Evolutionary conservation across 2,329 filamentous ascomycete species (phyloP), one percentile per base, ranked within the genome.

Genomic region (Harringtonia aguacate): DNA sequence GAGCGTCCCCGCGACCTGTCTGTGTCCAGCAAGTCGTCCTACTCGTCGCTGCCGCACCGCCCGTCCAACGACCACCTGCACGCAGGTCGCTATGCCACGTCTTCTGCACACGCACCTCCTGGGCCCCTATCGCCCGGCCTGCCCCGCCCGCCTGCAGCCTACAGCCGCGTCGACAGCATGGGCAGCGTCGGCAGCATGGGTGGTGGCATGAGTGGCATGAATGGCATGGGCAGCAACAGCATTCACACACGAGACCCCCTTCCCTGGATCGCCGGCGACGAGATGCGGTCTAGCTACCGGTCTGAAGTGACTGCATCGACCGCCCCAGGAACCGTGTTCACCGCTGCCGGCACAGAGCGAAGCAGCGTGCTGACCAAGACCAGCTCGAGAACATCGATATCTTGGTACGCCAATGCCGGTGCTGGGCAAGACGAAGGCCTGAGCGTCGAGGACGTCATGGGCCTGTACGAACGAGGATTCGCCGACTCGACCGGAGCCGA

Each of bases 301-400:
- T 77, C 75, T 14, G 73, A 77, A 48, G 59, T 71, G 41, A 73
- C 73, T 17, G 59, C 66, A 30, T 77, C 73, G 4, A 73, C 73
- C 6, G 64, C 66, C 22, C 72, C 72, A 28, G 88, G 82, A 21
- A 75, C 72, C 3, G 52, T 58, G 12, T 61, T 57, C 30, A 58
- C 59, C 2, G 49, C 53, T 7, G 36, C 61, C 6, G 78, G 81
- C n/a, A 94, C 86, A 1, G 86, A 90, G 57, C 75, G 86, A 48
- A 94, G 86, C 60, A 95, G 88, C 56, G 72, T 92, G 40, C 61
- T 82, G 50, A 92, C 87, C 4, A 87, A 85, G 53, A 77, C 79
- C 48, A 94, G 84, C 66, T 88, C 84, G 2, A 71, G 81, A 43
- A 83, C 65, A 64, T 60, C 58, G 7, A 51, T 56, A 34, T 92